Base-by-base conservation (phyloP, 208 protist genomes). In the Acanthamoeba divionensis region DNA sequence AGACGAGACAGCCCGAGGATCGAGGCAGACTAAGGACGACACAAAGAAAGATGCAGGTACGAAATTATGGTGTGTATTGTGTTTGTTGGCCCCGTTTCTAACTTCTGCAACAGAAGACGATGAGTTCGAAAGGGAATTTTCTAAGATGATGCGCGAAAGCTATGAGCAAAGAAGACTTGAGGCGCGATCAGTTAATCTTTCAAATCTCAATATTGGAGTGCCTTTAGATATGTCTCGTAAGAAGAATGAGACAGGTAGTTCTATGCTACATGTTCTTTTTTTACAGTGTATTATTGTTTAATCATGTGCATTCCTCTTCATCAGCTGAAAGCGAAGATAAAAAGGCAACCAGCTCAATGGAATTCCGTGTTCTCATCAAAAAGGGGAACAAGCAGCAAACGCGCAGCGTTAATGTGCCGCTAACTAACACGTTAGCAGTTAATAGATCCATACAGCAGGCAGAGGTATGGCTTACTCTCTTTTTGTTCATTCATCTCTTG, bases 141-240 rank as follows among this genome's bases (percentile, higher is more conserved):
- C 73, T 29, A 71, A 38, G 73, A 87, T 87, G 47, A 88, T 91
- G 89, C 89, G 83, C 38, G 89, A 91, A 26, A 75, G 54, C 41
- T 73, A 55, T 26, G 89, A 91, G 45, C 47, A 67, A 36, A 45
- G 89, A 66, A 45, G 71, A 54, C 36, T 45, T 52, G 89, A 91
- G 7, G 71, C 26, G 26, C 26, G 36, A 2, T 55, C 66, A 4
- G 36, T 87, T 31, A 87, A 77, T 67, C 13, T 91, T 15, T 45
- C 77, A 10, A n/a, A n/a, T 60, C 52, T 24, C 18, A n/a, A n/a
- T n/a, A 60, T 60, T 18, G 52, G 18, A 18, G n/a, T 60, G 18
- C 52, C 52, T n/a, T 24, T 60, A n/a, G 52, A 60, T 60, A 24
- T 60, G 52, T 60, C n/a, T n/a, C 18, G 52, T n/a, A n/a, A n/a